These are phyloP conservation scores for Neurospora pannonica DNA, from an alignment of 495 filamentous ascomycete genomes.

Conservation along the genomic window DNA sequence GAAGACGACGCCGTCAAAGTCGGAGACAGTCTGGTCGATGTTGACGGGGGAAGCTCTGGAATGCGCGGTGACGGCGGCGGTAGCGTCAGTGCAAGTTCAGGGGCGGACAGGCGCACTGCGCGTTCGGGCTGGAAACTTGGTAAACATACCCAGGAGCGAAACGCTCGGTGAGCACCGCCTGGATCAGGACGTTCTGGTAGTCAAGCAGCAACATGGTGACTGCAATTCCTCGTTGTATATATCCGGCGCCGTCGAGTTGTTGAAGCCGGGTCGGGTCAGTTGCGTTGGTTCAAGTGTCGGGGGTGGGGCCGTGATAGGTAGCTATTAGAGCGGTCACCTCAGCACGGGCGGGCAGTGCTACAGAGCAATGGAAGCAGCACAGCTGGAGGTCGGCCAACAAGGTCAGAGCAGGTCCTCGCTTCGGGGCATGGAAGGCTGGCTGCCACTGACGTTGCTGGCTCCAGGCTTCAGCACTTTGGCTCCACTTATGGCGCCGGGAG, in stretches of 20 bases:
- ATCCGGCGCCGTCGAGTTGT: not conserved
- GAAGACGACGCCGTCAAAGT: conserved; percentile 96
- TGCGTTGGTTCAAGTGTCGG: conserved; percentile 3
- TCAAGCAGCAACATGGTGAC: conserved; percentile 87
- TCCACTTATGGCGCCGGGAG: not conserved
- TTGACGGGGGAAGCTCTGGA: conserved; percentile 68
- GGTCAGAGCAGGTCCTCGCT: not conserved
- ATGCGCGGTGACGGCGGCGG: conserved; percentile 3
- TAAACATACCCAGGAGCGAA: conserved; percentile 64
- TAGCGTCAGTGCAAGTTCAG: conserved; percentile 2
- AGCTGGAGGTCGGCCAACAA: not conserved
- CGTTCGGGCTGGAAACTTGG: not conserved
- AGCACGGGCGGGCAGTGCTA: not conserved
- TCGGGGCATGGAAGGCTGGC: conserved; percentile 3
- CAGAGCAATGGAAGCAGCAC: not conserved
- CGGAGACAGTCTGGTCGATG: conserved; percentile 95
- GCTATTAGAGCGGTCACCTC: not conserved
- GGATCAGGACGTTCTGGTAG: conserved; percentile 97
- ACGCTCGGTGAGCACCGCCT: conserved; percentile 88
- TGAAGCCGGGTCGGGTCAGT: not conserved
- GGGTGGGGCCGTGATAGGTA: not conserved
- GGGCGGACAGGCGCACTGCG: conserved; percentile 1
- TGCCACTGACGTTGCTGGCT: not conserved
- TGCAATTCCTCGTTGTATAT: not conserved
- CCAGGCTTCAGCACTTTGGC: not conserved